Evolutionary conservation across 176 grass and related monocot genomes (phyloP).

Genomic region (Triticum monococcum): DNA sequence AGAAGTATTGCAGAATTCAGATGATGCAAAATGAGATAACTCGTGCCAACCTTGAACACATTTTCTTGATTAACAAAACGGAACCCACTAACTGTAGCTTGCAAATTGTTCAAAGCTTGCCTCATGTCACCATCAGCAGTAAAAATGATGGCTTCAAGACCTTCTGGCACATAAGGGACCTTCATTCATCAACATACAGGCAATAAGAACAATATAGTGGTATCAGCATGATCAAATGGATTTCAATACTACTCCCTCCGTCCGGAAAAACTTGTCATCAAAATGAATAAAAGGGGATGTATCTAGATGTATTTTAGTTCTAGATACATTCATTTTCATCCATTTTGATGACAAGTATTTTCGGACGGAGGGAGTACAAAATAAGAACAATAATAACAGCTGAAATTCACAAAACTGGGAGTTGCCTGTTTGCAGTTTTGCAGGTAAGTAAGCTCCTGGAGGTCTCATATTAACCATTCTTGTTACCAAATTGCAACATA

Average conservation of each 20-base stretch:
- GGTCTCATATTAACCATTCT: background rate
- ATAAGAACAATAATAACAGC: background rate
- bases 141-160: slow-evolving; percentile 95
- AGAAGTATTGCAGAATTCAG: background rate
- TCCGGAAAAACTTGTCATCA: too few relatives aligned
- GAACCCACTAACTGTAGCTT: slow-evolving; percentile 91
- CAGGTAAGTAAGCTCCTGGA: background rate
- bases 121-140: slow-evolving; percentile 99
- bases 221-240: slow-evolving; percentile 4
- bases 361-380: too few relatives aligned
- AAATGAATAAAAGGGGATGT: too few relatives aligned
- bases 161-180: slow-evolving; percentile 91
- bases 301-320: too few relatives aligned
- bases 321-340: too few relatives aligned
- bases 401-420: background rate
- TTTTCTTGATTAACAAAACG: slow-evolving; percentile 96
- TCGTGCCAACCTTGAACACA: slow-evolving; percentile 69
- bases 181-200: slow-evolving; percentile 24
- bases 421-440: background rate
- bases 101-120: slow-evolving; percentile 94
- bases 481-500: background rate
- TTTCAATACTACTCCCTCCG: too few relatives aligned
- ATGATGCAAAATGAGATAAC: background rate
- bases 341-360: too few relatives aligned
- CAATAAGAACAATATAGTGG: background rate